Evolutionary conservation across 2,329 filamentous ascomycete genomes (phyloP).

Genomic region (Fusarium irregulare): DNA sequence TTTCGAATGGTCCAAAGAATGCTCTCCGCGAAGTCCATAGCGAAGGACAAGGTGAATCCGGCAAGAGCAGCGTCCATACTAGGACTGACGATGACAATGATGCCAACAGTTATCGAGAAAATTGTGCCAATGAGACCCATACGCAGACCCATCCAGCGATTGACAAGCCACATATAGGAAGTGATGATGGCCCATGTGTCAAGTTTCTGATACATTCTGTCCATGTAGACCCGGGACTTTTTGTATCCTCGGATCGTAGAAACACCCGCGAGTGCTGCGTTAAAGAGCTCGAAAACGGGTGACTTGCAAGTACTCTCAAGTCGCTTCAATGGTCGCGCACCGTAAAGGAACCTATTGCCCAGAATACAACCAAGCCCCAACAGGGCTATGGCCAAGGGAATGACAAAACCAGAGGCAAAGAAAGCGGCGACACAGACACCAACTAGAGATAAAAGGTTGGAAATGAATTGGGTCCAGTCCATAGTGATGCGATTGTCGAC

Average conservation of each 20-base stretch:
- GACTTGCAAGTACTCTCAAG: constrained; percentile 82
- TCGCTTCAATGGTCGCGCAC: constrained; percentile 79
- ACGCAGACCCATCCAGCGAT: constrained; percentile 80
- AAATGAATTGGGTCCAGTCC: constrained; percentile 70
- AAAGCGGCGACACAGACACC: constrained; percentile 75
- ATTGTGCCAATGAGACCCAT: constrained; percentile 76
- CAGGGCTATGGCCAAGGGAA: constrained; percentile 70
- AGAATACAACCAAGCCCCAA: constrained; percentile 68
- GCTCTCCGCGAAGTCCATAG: constrained; percentile 73
- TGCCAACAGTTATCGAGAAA: constrained; percentile 74
- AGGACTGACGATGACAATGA: constrained; percentile 70
- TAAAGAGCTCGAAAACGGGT: constrained; percentile 84
- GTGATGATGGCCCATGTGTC: constrained; percentile 75
- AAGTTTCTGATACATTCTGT: constrained; percentile 75
- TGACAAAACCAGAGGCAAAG: constrained; percentile 74
- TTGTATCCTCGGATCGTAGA: constrained; percentile 81
- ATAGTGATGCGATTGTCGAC: constrained; percentile 76
- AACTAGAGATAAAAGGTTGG: constrained; percentile 70
- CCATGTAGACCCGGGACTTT: constrained; percentile 73
- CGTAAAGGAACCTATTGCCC: constrained; percentile 73
- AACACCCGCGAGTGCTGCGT: constrained; percentile 76
- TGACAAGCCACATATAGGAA: constrained; percentile 77
- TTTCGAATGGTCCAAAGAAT: constrained; percentile 75
- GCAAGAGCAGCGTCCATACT: constrained; percentile 76
- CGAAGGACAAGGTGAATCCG: constrained; percentile 80